Conservation (phyloP, 371 early-diverging fungal genomes). For the Haplosporangium sp. region DNA sequence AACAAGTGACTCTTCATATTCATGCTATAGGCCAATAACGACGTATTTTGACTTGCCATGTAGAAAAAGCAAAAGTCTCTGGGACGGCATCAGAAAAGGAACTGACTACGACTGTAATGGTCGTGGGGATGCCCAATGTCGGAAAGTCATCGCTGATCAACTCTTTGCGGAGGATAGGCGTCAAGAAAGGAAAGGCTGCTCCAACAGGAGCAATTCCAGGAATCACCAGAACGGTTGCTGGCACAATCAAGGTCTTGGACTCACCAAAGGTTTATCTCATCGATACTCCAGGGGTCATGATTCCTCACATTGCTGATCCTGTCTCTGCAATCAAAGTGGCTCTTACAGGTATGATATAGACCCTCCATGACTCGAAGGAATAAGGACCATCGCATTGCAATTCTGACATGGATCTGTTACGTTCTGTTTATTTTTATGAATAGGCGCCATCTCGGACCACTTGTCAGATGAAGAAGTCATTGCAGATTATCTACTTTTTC, state of each 20-base stretch:
- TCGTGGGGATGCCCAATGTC: conserved; percentile 97
- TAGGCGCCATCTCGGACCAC: conserved; percentile 88
- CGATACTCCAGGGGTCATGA: conserved; percentile 94
- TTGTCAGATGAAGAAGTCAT: conserved; percentile 84
- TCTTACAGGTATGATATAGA: conserved; percentile 67
- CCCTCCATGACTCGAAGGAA: neutral
- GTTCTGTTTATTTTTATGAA: neutral
- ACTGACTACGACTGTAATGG: conserved; percentile 70
- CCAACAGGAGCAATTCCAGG: conserved; percentile 91
- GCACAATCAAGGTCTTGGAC: conserved; percentile 86
- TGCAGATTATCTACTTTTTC: conserved; percentile 89
- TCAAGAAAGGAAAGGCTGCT: conserved; percentile 81
- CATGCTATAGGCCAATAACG: too few species aligned
- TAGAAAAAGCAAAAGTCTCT: conserved; percentile 44
- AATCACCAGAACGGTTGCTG: conserved; percentile 85
- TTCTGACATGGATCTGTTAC: neutral
- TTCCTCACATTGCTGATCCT: conserved; percentile 85
- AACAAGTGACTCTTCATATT: neutral
- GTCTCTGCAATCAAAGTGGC: conserved; percentile 82
- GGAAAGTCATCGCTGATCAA: conserved; percentile 96
- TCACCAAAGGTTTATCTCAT: conserved; percentile 89
- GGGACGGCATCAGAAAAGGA: conserved; percentile 48
- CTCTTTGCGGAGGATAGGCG: conserved; percentile 79
- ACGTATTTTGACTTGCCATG: neutral
- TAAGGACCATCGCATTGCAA: neutral